A percentile compares a stretch with the other conserved stretches of the same genome.
Evolutionary conservation across 1,284 basidiomycete species (phyloP).

Genomic region (Cutaneotrichosporon daszewskae): DNA sequence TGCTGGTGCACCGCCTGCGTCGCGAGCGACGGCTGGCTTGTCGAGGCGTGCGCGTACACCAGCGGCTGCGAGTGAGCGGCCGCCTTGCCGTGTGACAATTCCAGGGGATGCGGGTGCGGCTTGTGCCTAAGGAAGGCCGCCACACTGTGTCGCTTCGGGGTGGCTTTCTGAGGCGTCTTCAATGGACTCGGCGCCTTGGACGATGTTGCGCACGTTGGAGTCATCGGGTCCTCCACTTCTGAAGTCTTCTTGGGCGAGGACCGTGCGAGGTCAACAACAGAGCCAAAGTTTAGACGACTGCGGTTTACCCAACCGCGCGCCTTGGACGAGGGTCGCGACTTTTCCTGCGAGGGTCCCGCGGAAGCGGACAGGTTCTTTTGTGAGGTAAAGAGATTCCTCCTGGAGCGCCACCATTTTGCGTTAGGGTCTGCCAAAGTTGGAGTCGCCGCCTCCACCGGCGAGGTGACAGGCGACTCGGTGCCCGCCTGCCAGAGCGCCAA

Average conservation of each 20-base stretch:
- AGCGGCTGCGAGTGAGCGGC: slow-evolving; percentile 12
- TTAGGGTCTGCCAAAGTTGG: slow-evolving; percentile 1
- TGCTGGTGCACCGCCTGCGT: slow-evolving; percentile 5
- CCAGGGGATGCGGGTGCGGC: slow-evolving; percentile 13
- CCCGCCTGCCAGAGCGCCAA: slow-evolving; percentile 11
- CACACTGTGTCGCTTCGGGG: slow-evolving; percentile 9
- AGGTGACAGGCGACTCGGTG: neutral
- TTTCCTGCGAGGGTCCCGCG: too few relatives aligned
- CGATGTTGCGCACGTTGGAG: too few relatives aligned
- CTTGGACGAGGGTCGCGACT: too few relatives aligned
- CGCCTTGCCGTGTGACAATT: slow-evolving; percentile 9
- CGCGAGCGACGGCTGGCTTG: slow-evolving; percentile 12
- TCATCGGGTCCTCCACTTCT: too few relatives aligned
- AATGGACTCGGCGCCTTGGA: too few relatives aligned
- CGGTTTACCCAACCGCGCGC: slow-evolving; percentile 9
- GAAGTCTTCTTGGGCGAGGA: too few relatives aligned
- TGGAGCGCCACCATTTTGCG: slow-evolving; percentile 18
- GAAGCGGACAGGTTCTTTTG: slow-evolving; percentile 5
- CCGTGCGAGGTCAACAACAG: slow-evolving; percentile 20
- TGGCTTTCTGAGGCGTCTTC: neutral
- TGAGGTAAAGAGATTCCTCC: slow-evolving; percentile 12
- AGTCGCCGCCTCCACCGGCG: neutral
- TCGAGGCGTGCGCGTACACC: slow-evolving; percentile 2
- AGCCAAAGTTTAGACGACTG: slow-evolving; percentile 16
- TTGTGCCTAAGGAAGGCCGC: slow-evolving; percentile 3